These are phyloP conservation scores for Trypanosoma melophagium DNA, from an alignment of 208 protist species.

Conservation along the genomic window DNA sequence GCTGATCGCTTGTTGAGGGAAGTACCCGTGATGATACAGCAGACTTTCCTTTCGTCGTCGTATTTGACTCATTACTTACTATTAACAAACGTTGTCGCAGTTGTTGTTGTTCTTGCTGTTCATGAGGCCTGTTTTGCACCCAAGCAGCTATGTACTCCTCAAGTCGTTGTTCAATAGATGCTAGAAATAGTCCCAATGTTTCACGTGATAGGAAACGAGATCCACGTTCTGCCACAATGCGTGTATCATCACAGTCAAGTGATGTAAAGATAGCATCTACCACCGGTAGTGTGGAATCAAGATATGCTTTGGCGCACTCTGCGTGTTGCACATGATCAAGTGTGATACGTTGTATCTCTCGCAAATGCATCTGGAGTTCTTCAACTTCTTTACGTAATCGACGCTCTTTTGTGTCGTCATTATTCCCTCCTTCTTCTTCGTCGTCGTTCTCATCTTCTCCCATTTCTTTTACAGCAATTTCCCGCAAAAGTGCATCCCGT, in stretches of 20 bases:
- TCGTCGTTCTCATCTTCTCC: background rate
- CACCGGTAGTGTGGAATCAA: slow-evolving; percentile 29
- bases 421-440: too few species aligned
- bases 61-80: too few species aligned
- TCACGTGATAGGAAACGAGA: slow-evolving; percentile 31
- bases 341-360: slow-evolving; percentile 27
- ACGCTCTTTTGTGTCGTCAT: slow-evolving; percentile 14
- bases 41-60: too few species aligned
- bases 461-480: background rate
- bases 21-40: too few species aligned
- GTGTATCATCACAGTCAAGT: slow-evolving; percentile 43
- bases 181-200: slow-evolving; percentile 41
- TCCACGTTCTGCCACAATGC: slow-evolving; percentile 28
- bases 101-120: too few species aligned
- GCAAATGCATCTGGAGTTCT: slow-evolving; percentile 26
- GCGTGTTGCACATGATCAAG: slow-evolving; percentile 35
- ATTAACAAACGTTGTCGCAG: too few species aligned
- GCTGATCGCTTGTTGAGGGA: too few species aligned
- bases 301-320: background rate
- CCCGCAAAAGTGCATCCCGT: slow-evolving; percentile 1
- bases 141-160: slow-evolving; percentile 78
- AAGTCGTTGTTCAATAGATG: slow-evolving; percentile 64
- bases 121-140: background rate
- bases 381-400: slow-evolving; percentile 11
- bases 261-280: slow-evolving; percentile 44